These are phyloP conservation scores for Kurtzmaniella fragi DNA, from an alignment of 805 yeast species.

Conservation along the genomic window DNA sequence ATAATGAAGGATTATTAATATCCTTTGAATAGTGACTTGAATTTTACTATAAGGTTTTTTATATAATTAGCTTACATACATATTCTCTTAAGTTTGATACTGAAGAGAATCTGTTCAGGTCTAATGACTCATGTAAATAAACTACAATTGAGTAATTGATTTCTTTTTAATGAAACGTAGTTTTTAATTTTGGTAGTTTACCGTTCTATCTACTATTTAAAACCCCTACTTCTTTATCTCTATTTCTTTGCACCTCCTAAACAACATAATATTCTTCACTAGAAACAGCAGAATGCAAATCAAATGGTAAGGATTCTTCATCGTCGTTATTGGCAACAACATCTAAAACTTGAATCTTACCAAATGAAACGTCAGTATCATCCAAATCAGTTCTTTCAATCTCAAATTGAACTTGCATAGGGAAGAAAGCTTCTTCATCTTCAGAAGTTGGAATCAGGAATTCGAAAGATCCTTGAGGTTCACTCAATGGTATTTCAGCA, in stretches of 20 bases:
- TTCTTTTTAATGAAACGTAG: no score
- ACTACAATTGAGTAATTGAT: no score
- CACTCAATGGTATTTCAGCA: conserved; percentile 46
- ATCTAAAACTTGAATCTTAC: conserved; percentile 59
- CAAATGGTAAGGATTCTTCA: conserved; percentile 62
- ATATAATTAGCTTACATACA: no score
- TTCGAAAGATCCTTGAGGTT: conserved; percentile 70
- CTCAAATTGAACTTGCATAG: conserved; percentile 68
- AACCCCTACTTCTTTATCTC: neutral
- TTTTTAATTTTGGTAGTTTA: neutral
- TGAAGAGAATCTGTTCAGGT: no score
- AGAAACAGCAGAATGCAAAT: conserved; percentile 51
- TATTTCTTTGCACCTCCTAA: conserved; percentile 11
- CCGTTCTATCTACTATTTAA: neutral
- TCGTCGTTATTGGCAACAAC: conserved; percentile 49
- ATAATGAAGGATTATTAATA: neutral
- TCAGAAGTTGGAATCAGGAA: conserved; percentile 62
- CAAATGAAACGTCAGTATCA: conserved; percentile 46
- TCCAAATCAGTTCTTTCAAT: conserved; percentile 39
- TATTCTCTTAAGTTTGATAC: no score
- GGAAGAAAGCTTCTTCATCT: conserved; percentile 83
- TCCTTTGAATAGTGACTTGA: neutral
- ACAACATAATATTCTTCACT: conserved; percentile 57
- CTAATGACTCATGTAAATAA: no score
- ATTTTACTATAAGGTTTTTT: no score